Base-by-base conservation (phyloP, 306 rosid genomes). In the Trifolium dubium region DNA sequence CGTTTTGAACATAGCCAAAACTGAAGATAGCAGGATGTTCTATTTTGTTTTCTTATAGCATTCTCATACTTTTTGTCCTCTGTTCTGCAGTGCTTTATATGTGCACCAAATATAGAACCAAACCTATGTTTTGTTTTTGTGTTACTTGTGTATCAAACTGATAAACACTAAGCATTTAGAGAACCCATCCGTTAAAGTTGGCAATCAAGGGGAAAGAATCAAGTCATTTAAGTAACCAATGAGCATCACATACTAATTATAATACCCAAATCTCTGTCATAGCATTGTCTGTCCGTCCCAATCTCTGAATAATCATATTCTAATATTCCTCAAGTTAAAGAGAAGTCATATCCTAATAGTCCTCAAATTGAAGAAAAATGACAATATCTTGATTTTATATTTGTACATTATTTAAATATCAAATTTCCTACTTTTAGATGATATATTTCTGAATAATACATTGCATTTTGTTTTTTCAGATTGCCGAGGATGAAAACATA, bases 401-500 rank as follows among this genome's bases (percentile, higher is more conserved):
- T 23, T 23, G 23, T 23, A 23, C 41, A 53, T 43, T 35, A 53
- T 75, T 10, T 17, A 60, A 73, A 41, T 47, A 77, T 75, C 60
- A 18, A 69, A 69, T 18, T 17, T 67, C 23, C 51, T 15, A 71
- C 31, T 34, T 44, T 56, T 56, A 8, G 37, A 71, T 58, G 17
- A 13, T 51, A 46, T 7, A 13, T 62, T 76, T 76, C 74, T 72
- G 50, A 23, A 47, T 63, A 53, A 23, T 43, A 55, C 30, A 39
- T 17, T 31, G 71, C 23, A 56, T 41, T 64, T 34, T 56, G 11
- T 78, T 44, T 9, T 78, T 64, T 31, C 85, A 94, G 98, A 76
- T 88, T 83, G 90, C 72, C 0, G 97, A 89, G 81, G 91, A 82
- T 78, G 95, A 83, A 83, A 88, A 83, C 49, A 47, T 80, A 8